Base-by-base conservation (phyloP, 2,329 filamentous ascomycete genomes). In the Byssothecium circinans region DNA sequence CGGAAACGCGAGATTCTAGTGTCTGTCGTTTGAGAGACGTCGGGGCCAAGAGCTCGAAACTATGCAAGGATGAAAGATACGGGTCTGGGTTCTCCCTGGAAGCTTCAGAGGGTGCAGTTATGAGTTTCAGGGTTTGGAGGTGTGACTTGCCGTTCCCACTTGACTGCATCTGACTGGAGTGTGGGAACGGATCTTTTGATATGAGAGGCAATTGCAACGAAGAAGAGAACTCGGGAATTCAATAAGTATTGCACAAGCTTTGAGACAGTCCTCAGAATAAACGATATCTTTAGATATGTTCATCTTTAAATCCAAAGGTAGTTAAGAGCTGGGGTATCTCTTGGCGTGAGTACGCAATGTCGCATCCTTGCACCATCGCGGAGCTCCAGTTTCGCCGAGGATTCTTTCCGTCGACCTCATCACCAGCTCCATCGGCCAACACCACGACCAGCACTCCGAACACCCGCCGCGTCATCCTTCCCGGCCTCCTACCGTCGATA, bases 391-490 rank as follows among this genome's bases (percentile, higher is more conserved):
- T 65, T 62, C 43, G 49, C 59, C 65, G 61, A 54, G 50, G 53
- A 52, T 49, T 55, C 56, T 62, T 60, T 60, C 60, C 55, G 52
- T 56, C 53, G 54, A 59, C 56, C 54, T 60, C 65, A 68, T 58
- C 57, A 64, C 51, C 55, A 53, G 42, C 53, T 41, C 30, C 45
- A 41, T 33, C 42, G 34, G 29, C 58, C 56, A 50, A 54, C 53
- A 54, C 57, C 54, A 52, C 58, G 63, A 66, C 57, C 57, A 62
- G 51, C 53, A 50, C 38, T 51, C 40, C 29, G 46, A 37, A 22
- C 46, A 37, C 37, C 43, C 72, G 50, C 25, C 64, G 64, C 53
- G 57, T 62, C 37, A 67, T n/a, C n/a, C 45, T 20, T 61, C 67
- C 61, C 40, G 68, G 62, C 55, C 68, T 69, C 27, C 65, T 17